Evolutionary conservation across 129 eudicot species (phyloP), one percentile per base, ranked within the genome.

Genomic region (Flaveria brownii): DNA sequence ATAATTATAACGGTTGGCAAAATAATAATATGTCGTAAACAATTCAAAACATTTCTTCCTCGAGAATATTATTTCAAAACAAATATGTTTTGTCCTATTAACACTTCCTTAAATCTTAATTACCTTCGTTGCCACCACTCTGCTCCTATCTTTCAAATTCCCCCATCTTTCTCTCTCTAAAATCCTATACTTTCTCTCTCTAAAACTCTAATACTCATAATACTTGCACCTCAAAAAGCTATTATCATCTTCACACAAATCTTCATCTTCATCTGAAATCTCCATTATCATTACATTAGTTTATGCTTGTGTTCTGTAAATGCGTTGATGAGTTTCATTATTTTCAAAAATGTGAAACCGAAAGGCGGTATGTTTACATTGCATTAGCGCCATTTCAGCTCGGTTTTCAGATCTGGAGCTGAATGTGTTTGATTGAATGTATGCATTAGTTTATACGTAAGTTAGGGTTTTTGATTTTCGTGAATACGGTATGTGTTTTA

Each of bases 391-490:
- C 74, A 75, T 88, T 77, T 69, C 70, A 85, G 82, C 87, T 86
- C 77, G 15, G 61, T 77, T 71, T 75, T 68, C 82, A 82, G 93
- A 88, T 88, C 93, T 81, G 80, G 26, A 68, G 74, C 78, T 71
- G 2, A 63, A 62, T 2, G 0, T 20, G 33, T 47, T 9, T 11
- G 54, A 71, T 60, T 55, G n/a, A 57, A 11, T 61, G 41, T 61
- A 61, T 45, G 70, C 78, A 61, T 9, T 61, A 16, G 20, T 26
- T 60, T 62, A 17, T 76, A 47, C n/a, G 43, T 73, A 80, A 80
- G 77, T 54, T 86, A 86, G 97, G 90, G 85, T 86, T 86, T 28
- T 74, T 25, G 71, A 42, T 56, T 82, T 79, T 12, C 77, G 81
- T 57, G 79, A 72, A 72, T 50, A 75, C 65, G 67, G 68, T 72